Percentiles rank a stretch among this genome's conserved stretches.
phyloP scores from a whole-genome alignment of 495 filamentous ascomycete species.

The Penicillium malachiteum region DNA sequence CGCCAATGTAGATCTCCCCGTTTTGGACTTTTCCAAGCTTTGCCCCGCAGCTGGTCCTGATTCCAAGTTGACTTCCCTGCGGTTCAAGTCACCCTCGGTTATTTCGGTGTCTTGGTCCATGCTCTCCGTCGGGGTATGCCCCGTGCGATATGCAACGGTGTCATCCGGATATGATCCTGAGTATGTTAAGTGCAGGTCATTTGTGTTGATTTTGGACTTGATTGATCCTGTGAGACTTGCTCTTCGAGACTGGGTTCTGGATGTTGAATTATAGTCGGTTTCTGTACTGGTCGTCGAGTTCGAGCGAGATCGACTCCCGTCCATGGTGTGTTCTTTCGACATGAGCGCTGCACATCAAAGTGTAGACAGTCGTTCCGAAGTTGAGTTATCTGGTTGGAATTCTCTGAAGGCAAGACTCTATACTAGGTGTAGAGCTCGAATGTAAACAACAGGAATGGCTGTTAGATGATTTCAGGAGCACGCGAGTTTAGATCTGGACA shows the following conservation, averaged over 20 bases:
- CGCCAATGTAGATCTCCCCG: neutral
- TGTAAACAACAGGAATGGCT: no score
- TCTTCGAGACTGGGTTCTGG: neutral
- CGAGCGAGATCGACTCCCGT: neutral
- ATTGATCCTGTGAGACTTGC: neutral
- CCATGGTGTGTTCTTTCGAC: neutral
- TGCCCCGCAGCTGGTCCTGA: neutral
- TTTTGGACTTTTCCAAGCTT: slow-evolving; percentile 1
- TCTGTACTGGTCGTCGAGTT: slow-evolving; percentile 1
- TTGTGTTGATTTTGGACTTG: neutral
- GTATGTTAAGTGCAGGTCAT: neutral
- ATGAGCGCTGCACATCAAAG: neutral
- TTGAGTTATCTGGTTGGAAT: no score
- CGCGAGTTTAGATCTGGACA: neutral
- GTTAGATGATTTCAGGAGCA: neutral
- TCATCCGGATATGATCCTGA: neutral
- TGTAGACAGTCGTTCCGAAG: no score
- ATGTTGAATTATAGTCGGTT: neutral
- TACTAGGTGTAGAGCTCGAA: no score
- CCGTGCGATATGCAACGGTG: neutral
- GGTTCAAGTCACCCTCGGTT: neutral
- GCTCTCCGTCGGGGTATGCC: neutral
- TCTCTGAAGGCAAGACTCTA: no score
- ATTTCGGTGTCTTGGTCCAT: neutral
- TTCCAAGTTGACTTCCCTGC: neutral